Evolutionary conservation across 371 early-diverging fungal species (phyloP), one percentile per base, ranked within the genome.

Genomic region (Actinomortierella ambigua): DNA sequence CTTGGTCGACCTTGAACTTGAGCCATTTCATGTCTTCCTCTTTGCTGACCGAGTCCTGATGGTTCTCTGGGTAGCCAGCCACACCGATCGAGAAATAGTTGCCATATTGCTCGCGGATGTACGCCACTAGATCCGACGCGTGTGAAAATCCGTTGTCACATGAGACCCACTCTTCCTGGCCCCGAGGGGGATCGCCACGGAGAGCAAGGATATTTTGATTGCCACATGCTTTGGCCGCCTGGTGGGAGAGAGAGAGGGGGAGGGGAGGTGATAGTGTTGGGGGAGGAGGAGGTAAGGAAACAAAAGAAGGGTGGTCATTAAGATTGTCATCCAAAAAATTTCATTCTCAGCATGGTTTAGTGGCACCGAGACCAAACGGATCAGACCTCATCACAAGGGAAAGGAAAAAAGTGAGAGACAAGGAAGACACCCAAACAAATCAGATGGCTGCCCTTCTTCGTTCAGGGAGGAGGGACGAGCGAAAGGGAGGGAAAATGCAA

Each of bases 171-270:
- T 83, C 80, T 27, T 78, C 80, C 70, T 89, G 87, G 29, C 92
- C 92, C 58, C 88, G 79, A 15, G 96, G 95, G 20, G 93, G 91
- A 77, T 95, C 96, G 24, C 96, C 96, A 46, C 96, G 88, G 28
- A 95, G 85, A 2, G 96, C 96, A 42, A 95, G 83, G 61, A 95
- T 93, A 77, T 95, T 95, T 69, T 92, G 92, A 64, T 93, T 90
- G 27, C 95, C 95, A 57, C 88, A 86, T 26, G 87, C 89, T 70
- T 93, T 94, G 29, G 94, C 93, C 40, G 87, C 88, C 78, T 82
- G 68, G 27, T 27, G 20, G 41, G 41, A 18, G 27, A 41, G 46
- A 23, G 20, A 65, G 54, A 50, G 40, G n/a, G n/a, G n/a, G n/a
- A n/a, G n/a, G n/a, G n/a, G n/a, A n/a, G n/a, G n/a, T n/a, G n/a